A percentile compares a stretch with the other conserved stretches of the same genome.
Evolutionary conservation across 768 basidiomycete genomes (phyloP).

Genomic region (Lentinula edodes): DNA sequence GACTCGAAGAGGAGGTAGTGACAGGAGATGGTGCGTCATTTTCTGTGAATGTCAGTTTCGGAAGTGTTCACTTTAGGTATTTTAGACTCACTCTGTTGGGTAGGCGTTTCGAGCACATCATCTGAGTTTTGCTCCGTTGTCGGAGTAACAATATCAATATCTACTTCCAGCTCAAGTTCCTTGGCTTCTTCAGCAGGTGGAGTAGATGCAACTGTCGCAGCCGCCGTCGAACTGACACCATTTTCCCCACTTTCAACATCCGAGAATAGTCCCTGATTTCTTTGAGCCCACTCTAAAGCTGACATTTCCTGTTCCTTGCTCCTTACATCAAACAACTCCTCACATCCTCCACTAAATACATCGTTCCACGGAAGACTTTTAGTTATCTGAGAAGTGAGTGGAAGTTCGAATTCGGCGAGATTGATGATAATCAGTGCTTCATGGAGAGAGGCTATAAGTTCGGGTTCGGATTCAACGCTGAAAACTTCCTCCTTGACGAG

Average conservation of each 20-base stretch:
- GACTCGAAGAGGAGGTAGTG: too few relatives aligned
- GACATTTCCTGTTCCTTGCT: conserved; percentile 30
- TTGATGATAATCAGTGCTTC: conserved; percentile 38
- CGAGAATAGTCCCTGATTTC: not conserved
- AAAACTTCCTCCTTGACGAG: conserved; percentile 52
- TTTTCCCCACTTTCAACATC: not conserved
- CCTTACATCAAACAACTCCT: conserved; percentile 42
- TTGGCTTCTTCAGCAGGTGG: not conserved
- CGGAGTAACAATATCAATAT: not conserved
- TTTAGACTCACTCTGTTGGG: conserved; percentile 3
- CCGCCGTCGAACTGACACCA: not conserved
- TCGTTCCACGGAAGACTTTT: conserved; percentile 38
- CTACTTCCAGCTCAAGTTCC: not conserved
- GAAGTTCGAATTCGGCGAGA: conserved; percentile 43
- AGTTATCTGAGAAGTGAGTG: conserved; percentile 39
- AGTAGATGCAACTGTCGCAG: not conserved
- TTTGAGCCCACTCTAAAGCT: not conserved
- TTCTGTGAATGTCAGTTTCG: not conserved
- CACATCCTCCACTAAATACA: conserved; percentile 43
- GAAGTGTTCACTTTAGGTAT: conserved; percentile 21
- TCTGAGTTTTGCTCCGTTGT: conserved; percentile 23
- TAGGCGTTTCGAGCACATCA: conserved; percentile 15
- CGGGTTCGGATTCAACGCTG: conserved; percentile 21
- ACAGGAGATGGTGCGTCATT: not conserved
- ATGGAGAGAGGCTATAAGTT: conserved; percentile 39